Evolutionary conservation across 2,329 filamentous ascomycete species (phyloP), one percentile per base, ranked within the genome.

Genomic region (Pseudonectria buxi): DNA sequence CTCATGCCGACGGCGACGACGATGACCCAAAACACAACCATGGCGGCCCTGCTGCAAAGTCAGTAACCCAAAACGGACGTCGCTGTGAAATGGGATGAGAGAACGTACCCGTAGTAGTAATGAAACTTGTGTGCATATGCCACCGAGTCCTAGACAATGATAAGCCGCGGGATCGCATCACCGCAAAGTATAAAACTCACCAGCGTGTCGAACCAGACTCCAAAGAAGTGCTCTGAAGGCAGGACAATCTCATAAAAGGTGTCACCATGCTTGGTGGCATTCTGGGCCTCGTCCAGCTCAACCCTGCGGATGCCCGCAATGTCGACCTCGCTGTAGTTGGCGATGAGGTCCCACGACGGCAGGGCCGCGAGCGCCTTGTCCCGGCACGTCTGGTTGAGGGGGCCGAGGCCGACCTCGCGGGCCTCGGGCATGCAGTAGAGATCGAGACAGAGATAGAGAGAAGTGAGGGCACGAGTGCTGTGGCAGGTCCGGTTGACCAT

Each of bases 11-110:
- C 43, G 4, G 50, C 46, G 9, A 65, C 39, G 1, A 69, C 63
- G 2, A 48, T 37, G 0, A 41, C 35, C 68, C 68, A 72, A 36
- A 68, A 71, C 1, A 51, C 33, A 7, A 62, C 46, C 49, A 69
- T 61, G 4, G 53, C 57, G 12, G 46, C 44, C 3, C 62, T 62
- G 11, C 3, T n/a, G 3, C 0, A 6, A 0, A 0, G 7, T 53
- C 4, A 47, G 44, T 11, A 14, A 15, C 2, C 9, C 18, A 9
- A 22, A n/a, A n/a, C n/a, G n/a, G n/a, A n/a, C n/a, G n/a, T n/a
- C n/a, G n/a, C n/a, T n/a, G n/a, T n/a, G n/a, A n/a, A n/a, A n/a
- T n/a, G n/a, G n/a, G n/a, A n/a, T n/a, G n/a, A n/a, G n/a, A n/a
- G n/a, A 5, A 41, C 50, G n/a, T 49, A 65, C 61, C 58, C 59